Evolutionary conservation across 371 early-diverging fungal genomes (phyloP).

Genomic region (Rhizopus sp.): DNA sequence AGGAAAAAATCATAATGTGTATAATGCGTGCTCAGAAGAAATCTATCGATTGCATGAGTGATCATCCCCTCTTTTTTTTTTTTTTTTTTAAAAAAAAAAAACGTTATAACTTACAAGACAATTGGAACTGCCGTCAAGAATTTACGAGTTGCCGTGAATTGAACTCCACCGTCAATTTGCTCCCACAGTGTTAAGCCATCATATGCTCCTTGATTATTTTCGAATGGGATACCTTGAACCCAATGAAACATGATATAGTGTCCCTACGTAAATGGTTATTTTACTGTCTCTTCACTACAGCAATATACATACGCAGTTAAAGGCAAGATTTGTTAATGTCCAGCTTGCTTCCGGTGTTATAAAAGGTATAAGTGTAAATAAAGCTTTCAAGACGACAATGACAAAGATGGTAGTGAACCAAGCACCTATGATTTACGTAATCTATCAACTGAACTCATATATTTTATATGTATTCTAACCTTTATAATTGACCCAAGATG

Average conservation of each 20-base stretch:
- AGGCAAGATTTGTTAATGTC: slow-evolving; percentile 93
- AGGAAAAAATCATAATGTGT: slow-evolving; percentile 89
- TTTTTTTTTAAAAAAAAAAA: too few relatives aligned
- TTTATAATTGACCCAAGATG: slow-evolving; percentile 72
- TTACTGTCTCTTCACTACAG: neutral
- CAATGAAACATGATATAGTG: slow-evolving; percentile 97
- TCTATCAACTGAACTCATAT: neutral
- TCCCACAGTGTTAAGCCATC: slow-evolving; percentile 97
- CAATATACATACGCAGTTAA: slow-evolving; percentile 75
- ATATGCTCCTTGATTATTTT: slow-evolving; percentile 93
- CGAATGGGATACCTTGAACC: slow-evolving; percentile 94
- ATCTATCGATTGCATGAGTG: slow-evolving; percentile 60
- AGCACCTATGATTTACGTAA: slow-evolving; percentile 63
- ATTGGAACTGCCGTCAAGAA: slow-evolving; percentile 93
- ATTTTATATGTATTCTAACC: slow-evolving; percentile 32
- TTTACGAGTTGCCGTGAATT: slow-evolving; percentile 97
- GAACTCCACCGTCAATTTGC: slow-evolving; percentile 95
- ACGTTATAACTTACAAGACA: slow-evolving; percentile 71
- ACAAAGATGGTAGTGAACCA: slow-evolving; percentile 88
- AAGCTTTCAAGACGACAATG: slow-evolving; percentile 77
- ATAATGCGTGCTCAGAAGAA: slow-evolving; percentile 93
- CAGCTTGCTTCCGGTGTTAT: slow-evolving; percentile 90
- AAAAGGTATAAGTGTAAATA: slow-evolving; percentile 87
- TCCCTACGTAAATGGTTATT: slow-evolving; percentile 56
- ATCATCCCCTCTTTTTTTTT: slow-evolving; percentile 5